Evolutionary conservation across 495 filamentous ascomycete species (phyloP), one percentile per base, ranked within the genome.

Genomic region (Lophium mytilinum): DNA sequence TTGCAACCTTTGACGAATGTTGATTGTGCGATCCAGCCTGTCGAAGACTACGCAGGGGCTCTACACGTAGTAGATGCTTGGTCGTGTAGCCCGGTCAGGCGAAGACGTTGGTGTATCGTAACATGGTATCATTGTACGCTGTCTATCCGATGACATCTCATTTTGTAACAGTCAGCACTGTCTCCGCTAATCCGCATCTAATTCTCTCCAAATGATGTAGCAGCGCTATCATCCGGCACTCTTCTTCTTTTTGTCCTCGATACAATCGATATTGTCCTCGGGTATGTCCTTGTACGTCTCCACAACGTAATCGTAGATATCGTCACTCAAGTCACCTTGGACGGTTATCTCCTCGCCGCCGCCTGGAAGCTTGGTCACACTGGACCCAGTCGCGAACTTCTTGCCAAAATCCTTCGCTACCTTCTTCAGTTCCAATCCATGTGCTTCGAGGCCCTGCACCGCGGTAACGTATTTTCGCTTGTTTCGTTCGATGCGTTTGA

Each of bases 261-360:
- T 81, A 61, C 89, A 72, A 70, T 97, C 94, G 57, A 97, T 86
- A 73, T 98, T 96, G 66, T 90, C 88, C 69, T 93, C 88, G 5
- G 93, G 91, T 49, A 97, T 85, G 53, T 83, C 76, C 39, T 83
- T 82, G 68, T 95, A 91, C 62, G 85, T 83, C 68, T 96, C 91
- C 58, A 86, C 69, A 56, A 99, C 69, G 75, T 88, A 96, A 62
- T 97, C 94, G 63, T 85, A 81, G 53, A 99, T 85, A 70, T 97
- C 93, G 67, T 90, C 90, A 70, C 90, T 94, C 61, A 96, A 83
- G 73, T 99, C 93, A 12, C 93, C 93, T 72, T 99, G 93, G 40
- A 99, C 90, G 35, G 95, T 92, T 68, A 99, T 96, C 76, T 97
- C 93, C 72, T 97, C 93, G 10, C 85, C 84, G 1, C 90, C 92